These are phyloP conservation scores for Dillenia turbinata DNA, from an alignment of 164 flowering plant genomes.

Conservation along the genomic window DNA sequence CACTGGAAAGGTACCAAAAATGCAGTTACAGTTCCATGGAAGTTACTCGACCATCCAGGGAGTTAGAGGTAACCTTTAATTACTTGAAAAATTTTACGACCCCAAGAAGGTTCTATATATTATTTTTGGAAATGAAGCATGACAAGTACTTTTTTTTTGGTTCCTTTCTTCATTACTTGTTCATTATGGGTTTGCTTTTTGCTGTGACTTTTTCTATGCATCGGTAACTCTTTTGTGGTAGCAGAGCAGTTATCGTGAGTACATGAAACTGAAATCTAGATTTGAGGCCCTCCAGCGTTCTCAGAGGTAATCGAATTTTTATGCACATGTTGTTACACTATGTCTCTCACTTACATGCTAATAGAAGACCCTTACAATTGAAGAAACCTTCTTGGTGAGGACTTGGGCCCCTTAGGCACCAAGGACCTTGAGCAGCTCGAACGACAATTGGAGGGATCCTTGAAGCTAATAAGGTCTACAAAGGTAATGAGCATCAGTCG, in stretches of 20 bases:
- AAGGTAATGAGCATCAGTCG: not conserved
- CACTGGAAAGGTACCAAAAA: conserved; percentile 21
- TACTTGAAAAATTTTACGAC: too few species aligned
- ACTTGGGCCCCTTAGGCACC: conserved; percentile 25
- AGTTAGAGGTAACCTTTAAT: conserved; percentile 9
- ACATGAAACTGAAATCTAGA: conserved; percentile 42
- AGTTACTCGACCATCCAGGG: conserved; percentile 6
- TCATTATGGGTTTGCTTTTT: too few species aligned
- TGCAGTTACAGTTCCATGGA: conserved; percentile 15
- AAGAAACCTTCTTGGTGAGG: conserved; percentile 50
- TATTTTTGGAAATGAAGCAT: too few species aligned
- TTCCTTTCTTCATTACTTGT: too few species aligned
- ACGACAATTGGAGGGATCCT: conserved; percentile 8
- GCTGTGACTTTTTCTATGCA: too few species aligned
- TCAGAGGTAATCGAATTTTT: conserved; percentile 30
- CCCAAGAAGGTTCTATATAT: too few species aligned
- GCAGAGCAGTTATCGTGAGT: conserved; percentile 39
- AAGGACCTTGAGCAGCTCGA: conserved; percentile 45
- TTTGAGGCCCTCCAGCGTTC: conserved; percentile 43
- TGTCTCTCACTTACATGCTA: too few species aligned
- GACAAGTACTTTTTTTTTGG: too few species aligned
- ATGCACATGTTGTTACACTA: not conserved
- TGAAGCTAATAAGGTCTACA: conserved; percentile 7
- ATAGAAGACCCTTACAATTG: too few species aligned
- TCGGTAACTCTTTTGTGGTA: not conserved